Percentiles rank a stretch among this genome's conserved stretches.
These are phyloP conservation scores for Rhizophagus prolifer DNA, from an alignment of 192 early-diverging fungal species.

Conservation along the genomic window DNA sequence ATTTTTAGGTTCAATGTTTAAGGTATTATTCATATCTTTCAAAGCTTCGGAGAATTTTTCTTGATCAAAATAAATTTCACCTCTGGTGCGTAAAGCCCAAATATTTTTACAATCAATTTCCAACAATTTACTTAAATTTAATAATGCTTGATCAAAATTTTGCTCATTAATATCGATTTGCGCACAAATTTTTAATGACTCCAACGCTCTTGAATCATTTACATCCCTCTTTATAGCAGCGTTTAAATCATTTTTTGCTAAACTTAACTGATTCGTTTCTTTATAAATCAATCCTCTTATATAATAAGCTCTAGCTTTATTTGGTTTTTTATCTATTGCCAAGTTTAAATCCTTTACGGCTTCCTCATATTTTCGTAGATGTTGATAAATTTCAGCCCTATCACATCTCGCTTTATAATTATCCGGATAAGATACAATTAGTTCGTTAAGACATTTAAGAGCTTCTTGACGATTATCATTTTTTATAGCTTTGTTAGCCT, in stretches of 20 bases:
- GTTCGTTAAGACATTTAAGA: background rate
- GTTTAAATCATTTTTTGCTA: conserved; percentile 6
- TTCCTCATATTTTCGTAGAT: background rate
- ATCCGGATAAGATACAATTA: background rate
- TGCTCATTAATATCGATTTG: background rate
- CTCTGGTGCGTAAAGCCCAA: background rate
- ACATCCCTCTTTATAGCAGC: background rate
- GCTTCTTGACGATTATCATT: background rate
- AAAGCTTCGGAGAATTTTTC: background rate
- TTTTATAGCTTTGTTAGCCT: background rate
- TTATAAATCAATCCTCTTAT: background rate
- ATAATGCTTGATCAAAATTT: background rate
- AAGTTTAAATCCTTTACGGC: background rate
- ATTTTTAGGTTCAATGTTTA: background rate
- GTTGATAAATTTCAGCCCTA: background rate
- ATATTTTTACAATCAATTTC: background rate
- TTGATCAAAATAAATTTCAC: background rate
- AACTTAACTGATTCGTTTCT: background rate
- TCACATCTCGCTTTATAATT: background rate
- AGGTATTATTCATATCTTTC: background rate
- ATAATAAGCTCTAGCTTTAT: background rate
- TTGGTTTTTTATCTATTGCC: background rate
- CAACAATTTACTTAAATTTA: background rate
- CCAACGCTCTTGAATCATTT: conserved; percentile 6
- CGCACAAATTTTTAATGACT: conserved; percentile 15